Evolutionary conservation across 805 yeast genomes (phyloP), one percentile per base, ranked within the genome.

Genomic region (Saitoella complicata): DNA sequence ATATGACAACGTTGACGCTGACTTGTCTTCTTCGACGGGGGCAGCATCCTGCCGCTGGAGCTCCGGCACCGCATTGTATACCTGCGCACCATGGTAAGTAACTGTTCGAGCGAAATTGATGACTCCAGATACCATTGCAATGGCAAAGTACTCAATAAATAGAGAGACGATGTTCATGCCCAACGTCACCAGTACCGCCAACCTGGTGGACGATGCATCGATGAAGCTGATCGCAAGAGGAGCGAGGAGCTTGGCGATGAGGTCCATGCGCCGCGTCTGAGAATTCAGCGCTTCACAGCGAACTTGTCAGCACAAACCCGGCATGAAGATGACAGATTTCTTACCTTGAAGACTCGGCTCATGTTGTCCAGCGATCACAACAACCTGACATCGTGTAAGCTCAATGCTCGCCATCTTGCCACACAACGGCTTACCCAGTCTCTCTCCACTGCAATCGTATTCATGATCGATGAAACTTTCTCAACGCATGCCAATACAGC

Each of bases 401-500:
- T 7, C 11, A 33, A 31, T 9, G 39, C 42, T 5, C 21, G n/a
- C n/a, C n/a, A n/a, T n/a, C n/a, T n/a, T n/a, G n/a, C n/a, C n/a
- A n/a, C n/a, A n/a, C n/a, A n/a, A n/a, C n/a, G n/a, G n/a, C n/a
- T n/a, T 38, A 39, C 59, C 70, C 70, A 65, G 49, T 65, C 70
- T 34, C 69, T 53, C 37, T 63, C 66, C 11, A 65, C 61, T 4
- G 67, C 51, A n/a, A 66, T 58, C 32, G 57, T 57, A 48, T 66
- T 66, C 32, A 63, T 54, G 37, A 61, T 55, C 4, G 64, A 51
- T 41, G 58, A 57, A 11, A 62, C 50, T 38, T 55, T 58, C 48
- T 65, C 69, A 11, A 58, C 53, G 37, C 64, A 56, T 3, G 66
- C 69, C 40, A 60, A 32, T 4, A 59, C 48, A 6, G 59, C 58